Evolutionary conservation across 345 rosid species (phyloP).

Genomic region (Citrus mangshanensis): DNA sequence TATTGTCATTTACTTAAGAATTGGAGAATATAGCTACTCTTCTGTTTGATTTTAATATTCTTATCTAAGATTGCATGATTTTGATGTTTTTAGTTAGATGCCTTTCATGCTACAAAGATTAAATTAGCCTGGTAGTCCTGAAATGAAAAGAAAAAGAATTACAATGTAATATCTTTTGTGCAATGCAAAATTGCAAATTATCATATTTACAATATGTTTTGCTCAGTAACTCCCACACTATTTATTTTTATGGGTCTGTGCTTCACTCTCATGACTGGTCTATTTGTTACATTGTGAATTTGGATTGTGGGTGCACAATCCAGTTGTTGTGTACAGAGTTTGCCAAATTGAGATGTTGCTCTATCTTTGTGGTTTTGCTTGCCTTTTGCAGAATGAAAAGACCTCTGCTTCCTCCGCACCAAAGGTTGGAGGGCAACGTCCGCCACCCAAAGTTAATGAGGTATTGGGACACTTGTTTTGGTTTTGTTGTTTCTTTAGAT

Average conservation of each 20-base stretch:
- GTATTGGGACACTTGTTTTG: constrained; percentile 22
- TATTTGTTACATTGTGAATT: not conserved
- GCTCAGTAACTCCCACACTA: not conserved
- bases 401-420: constrained; percentile 38
- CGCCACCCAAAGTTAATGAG: constrained; percentile 46
- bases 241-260: not conserved
- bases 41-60: not conserved
- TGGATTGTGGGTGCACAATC: not conserved
- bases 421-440: constrained; percentile 33
- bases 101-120: not conserved
- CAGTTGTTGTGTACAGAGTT: not conserved
- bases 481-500: not conserved
- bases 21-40: not conserved
- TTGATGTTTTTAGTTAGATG: not conserved
- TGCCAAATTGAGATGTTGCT: not conserved
- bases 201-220: not conserved
- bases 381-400: constrained; percentile 51
- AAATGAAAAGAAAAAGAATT: not conserved
- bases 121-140: not conserved
- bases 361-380: constrained; percentile 8
- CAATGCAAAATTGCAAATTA: not conserved
- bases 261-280: not conserved
- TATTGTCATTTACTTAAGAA: not conserved
- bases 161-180: not conserved
- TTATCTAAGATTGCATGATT: not conserved